A percentile compares a stretch with the other conserved stretches of the same genome.
phyloP scores from a whole-genome alignment of 2,329 filamentous ascomycete species.

The Ascomycota sp. region DNA sequence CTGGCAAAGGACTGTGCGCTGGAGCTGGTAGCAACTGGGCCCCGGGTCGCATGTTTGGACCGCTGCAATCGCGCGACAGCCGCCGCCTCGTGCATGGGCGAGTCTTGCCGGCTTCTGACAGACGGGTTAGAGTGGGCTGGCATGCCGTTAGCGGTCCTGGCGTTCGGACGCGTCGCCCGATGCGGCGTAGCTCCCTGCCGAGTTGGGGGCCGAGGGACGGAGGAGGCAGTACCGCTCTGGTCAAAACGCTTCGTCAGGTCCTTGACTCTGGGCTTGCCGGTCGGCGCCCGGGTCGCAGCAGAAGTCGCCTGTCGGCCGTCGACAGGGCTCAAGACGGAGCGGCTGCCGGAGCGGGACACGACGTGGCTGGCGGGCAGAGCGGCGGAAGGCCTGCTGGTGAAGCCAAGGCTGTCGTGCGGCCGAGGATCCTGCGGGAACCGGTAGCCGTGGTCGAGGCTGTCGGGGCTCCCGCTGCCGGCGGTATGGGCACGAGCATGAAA shows the following conservation, averaged over 20 bases:
- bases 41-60: conserved; percentile 25
- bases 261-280: conserved; percentile 48
- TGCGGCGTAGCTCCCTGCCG: conserved; percentile 12
- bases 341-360: conserved; percentile 20
- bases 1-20: conserved; percentile 42
- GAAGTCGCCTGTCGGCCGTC: conserved; percentile 18
- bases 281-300: conserved; percentile 12
- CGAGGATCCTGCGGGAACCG: conserved; percentile 14
- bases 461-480: conserved; percentile 25
- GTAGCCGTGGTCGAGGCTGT: conserved; percentile 35
- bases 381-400: conserved; percentile 25
- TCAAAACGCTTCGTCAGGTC: conserved; percentile 67
- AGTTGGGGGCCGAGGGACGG: conserved; percentile 15
- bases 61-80: conserved; percentile 19
- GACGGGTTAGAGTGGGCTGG: conserved; percentile 21
- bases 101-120: conserved; percentile 2
- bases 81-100: conserved; percentile 4
- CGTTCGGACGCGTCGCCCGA: conserved; percentile 11
- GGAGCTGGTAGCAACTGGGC: conserved; percentile 29
- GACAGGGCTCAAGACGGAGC: conserved; percentile 36
- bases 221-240: conserved; percentile 25
- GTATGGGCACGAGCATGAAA: conserved; percentile 11
- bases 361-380: conserved; percentile 18
- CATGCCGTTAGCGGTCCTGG: conserved; percentile 14
- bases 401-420: conserved; percentile 17